Base-by-base conservation (phyloP, 2,329 filamentous ascomycete genomes). In the Fusarium sp. region DNA sequence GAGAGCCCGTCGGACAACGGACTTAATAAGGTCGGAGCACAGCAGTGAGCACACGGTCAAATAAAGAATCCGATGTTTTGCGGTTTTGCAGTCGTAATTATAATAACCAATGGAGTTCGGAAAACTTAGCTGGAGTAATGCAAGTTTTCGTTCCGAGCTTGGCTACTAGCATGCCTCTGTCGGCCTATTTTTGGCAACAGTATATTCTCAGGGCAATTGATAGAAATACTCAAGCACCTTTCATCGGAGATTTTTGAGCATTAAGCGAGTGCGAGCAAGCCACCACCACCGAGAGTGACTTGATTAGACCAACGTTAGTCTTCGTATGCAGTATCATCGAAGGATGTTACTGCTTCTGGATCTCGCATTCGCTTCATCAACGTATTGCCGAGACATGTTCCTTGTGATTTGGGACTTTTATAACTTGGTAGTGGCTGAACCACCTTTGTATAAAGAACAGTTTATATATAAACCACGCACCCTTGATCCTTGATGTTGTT, bases 201-300 rank as follows among this genome's bases (percentile, higher is more conserved):
- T 19, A 9, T 15, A 11, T 13, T n/a, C 6, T 4, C 13, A 54
- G 28, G 11, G 21, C 9, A 32, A 21, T 32, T 56, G 47, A 61
- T 25, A 42, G 32, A 23, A 57, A 35, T 23, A 35, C 21, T 33
- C 13, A n/a, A 32, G 30, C 58, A 42, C 25, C 42, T 16, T n/a
- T 25, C 43, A n/a, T 37, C 21, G 13, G 63, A n/a, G 50, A 52
- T 40, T 25, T 25, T 30, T 38, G 12, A 53, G 37, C 30, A n/a
- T 46, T 66, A 72, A 56, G 71, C 71, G 67, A 73, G 28, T 69
- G 66, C 70, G 69, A 72, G 57, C 35, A 70, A 65, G 64, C 64
- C 65, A 40, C 50, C 59, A 54, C 28, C 40, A 57, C 47, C 25
- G 21, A 37, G 32, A 56, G 21, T 23, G 32, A 35, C 46, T 67